These are phyloP conservation scores for Colletotrichum lupini DNA, from an alignment of 2,329 filamentous ascomycete genomes.

Conservation along the genomic window DNA sequence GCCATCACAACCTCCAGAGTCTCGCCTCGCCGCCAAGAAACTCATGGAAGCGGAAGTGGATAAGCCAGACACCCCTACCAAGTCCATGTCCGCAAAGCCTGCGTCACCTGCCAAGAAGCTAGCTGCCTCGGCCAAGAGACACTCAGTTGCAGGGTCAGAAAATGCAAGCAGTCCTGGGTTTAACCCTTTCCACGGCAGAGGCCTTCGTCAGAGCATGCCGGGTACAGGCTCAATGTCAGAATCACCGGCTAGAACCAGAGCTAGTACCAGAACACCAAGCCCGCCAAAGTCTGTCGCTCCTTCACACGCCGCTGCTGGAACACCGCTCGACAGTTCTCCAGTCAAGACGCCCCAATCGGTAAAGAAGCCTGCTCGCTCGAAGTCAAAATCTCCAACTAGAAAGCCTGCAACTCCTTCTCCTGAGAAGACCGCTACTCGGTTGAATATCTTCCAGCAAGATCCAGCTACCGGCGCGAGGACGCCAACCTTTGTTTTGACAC, in stretches of 20 bases:
- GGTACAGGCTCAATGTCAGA: slow-evolving; percentile 53
- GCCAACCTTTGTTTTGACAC: slow-evolving; percentile 73
- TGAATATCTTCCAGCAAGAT: slow-evolving; percentile 63
- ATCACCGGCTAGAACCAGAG: slow-evolving; percentile 26
- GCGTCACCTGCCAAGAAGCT: slow-evolving; percentile 49
- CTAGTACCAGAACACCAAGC: slow-evolving; percentile 33
- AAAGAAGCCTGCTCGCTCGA: slow-evolving; percentile 31
- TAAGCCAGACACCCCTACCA: slow-evolving; percentile 56
- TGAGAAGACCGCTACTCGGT: slow-evolving; percentile 31
- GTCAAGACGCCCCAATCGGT: slow-evolving; percentile 37
- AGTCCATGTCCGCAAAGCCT: slow-evolving; percentile 51
- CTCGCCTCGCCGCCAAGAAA: slow-evolving; percentile 62
- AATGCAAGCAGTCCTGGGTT: slow-evolving; percentile 64
- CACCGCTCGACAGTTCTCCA: slow-evolving; percentile 38
- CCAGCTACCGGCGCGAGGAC: slow-evolving; percentile 66
- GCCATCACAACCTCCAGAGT: slow-evolving; percentile 47
- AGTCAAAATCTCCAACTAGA: slow-evolving; percentile 33
- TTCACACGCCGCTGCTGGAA: slow-evolving; percentile 10
- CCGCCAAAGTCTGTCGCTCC: slow-evolving; percentile 32
- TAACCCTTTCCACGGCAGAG: slow-evolving; percentile 62
- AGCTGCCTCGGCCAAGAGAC: slow-evolving; percentile 41
- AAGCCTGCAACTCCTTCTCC: slow-evolving; percentile 47
- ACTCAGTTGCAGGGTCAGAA: slow-evolving; percentile 35
- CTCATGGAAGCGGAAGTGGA: slow-evolving; percentile 70
- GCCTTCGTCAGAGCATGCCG: slow-evolving; percentile 60